Evolutionary conservation across 2,329 filamentous ascomycete genomes (phyloP), one percentile per base, ranked within the genome.

Genomic region (Arthroderma sp.): DNA sequence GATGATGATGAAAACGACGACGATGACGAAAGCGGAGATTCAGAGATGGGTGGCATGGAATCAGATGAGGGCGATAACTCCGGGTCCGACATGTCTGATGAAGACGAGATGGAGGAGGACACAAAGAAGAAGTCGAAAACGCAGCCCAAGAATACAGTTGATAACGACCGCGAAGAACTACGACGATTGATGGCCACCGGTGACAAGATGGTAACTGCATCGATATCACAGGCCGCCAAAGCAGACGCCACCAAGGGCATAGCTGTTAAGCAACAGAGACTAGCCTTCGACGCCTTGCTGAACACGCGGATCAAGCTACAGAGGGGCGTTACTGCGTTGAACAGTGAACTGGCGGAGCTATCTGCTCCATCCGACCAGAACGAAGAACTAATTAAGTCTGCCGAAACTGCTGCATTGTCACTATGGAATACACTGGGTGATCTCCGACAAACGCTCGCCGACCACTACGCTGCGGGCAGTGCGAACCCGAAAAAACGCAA

Each of bases 291-390:
- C 64, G 82, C 87, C 0, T 81, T 97, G 0, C 79, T 98, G 33
- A 95, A 95, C 72, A 81, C 90, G 13, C 84, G 93, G 19, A 96
- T 98, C 67, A 87, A 91, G 60, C 75, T 98, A 17, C 94, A 98
- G 70, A 97, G 96, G 71, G 89, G 88, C 1, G 74, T 98, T 13
- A 81, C 93, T 15, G 77, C 94, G 41, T 71, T 79, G 15, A 67
- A 75, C 0, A 63, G 79, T 1, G 71, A 74, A 9, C 68, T 75
- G 1, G 73, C 77, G 0, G 70, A 70, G 7, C 64, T 67, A 13
- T 63, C 66, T 4, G 23, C 33, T 7, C 5, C 51, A 9, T n/a
- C 43, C 2, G 35, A 56, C 15, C 67, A 66, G 4, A 68, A 71
- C 2, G 66, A 61, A 2, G 67, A 74, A 41, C 68, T 84, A 72